A percentile compares a stretch with the other conserved stretches of the same genome.
These are phyloP conservation scores for Funneliformis geosporum DNA, from an alignment of 192 early-diverging fungal species.

Conservation along the genomic window DNA sequence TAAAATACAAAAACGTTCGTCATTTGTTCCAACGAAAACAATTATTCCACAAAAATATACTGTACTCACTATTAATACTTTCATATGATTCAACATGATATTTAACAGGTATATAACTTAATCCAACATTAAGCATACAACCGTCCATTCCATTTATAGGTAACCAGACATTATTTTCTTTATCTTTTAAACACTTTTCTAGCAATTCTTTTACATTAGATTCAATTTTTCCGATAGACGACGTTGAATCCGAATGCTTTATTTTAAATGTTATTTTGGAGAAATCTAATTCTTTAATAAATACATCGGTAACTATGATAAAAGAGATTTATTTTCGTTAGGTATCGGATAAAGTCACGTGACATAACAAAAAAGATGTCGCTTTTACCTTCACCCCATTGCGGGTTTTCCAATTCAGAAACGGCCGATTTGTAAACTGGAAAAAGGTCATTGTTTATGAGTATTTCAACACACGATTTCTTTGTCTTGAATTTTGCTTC, in stretches of 20 bases:
- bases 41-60: not conserved
- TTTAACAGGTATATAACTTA: slow-evolving; percentile 50
- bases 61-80: slow-evolving; percentile 52
- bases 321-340: not conserved
- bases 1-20: slow-evolving; percentile 20
- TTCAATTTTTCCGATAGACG: not conserved
- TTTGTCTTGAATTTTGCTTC: slow-evolving; percentile 17
- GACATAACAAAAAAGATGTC: not conserved
- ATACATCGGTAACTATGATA: slow-evolving; percentile 38
- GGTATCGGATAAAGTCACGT: not conserved
- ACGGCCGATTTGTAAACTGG: not conserved
- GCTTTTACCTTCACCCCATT: slow-evolving; percentile 12
- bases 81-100: slow-evolving; percentile 50
- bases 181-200: not conserved
- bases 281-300: slow-evolving; percentile 62
- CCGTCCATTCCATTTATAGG: not conserved
- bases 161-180: not conserved
- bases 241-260: slow-evolving; percentile 37
- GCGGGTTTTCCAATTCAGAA: not conserved
- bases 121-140: slow-evolving; percentile 32
- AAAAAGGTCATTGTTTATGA: slow-evolving; percentile 4
- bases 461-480: not conserved
- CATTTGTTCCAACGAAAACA: not conserved
- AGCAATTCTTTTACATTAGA: not conserved
- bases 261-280: slow-evolving; percentile 49